Conservation (phyloP, 805 yeast genomes). For the Cyberlindnera samutprakarnensis region DNA sequence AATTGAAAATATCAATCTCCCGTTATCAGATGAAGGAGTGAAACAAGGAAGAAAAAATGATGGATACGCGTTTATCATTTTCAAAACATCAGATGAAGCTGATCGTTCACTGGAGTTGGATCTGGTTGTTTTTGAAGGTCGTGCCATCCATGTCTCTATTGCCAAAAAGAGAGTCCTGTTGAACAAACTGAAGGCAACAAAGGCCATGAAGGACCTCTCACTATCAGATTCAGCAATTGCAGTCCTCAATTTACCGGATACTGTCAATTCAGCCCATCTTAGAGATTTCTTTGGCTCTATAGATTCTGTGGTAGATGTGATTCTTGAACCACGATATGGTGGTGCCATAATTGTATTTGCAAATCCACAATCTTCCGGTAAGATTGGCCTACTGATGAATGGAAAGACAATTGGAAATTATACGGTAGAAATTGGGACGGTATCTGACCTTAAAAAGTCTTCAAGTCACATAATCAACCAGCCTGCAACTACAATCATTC, state of each 20-base stretch:
- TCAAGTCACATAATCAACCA: not conserved
- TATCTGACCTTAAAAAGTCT: slow-evolving; percentile 23
- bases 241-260: slow-evolving; percentile 27
- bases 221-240: slow-evolving; percentile 18
- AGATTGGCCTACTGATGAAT: slow-evolving; percentile 36
- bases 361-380: slow-evolving; percentile 40
- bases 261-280: slow-evolving; percentile 30
- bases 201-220: slow-evolving; percentile 13
- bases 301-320: slow-evolving; percentile 35
- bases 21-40: slow-evolving; percentile 26
- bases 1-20: slow-evolving; percentile 45
- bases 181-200: slow-evolving; percentile 23
- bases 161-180: slow-evolving; percentile 35
- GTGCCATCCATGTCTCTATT: slow-evolving; percentile 40
- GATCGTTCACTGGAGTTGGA: slow-evolving; percentile 36
- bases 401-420: slow-evolving; percentile 32
- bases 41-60: slow-evolving; percentile 30
- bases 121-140: slow-evolving; percentile 34
- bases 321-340: slow-evolving; percentile 35
- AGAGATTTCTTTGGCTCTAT: slow-evolving; percentile 22
- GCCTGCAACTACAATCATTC: slow-evolving; percentile 4
- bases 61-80: slow-evolving; percentile 63
- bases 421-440: slow-evolving; percentile 26
- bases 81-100: slow-evolving; percentile 37
- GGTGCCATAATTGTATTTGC: slow-evolving; percentile 46